Conservation (phyloP, 192 early-diverging fungal genomes). For the Lobosporangium transversale region DNA sequence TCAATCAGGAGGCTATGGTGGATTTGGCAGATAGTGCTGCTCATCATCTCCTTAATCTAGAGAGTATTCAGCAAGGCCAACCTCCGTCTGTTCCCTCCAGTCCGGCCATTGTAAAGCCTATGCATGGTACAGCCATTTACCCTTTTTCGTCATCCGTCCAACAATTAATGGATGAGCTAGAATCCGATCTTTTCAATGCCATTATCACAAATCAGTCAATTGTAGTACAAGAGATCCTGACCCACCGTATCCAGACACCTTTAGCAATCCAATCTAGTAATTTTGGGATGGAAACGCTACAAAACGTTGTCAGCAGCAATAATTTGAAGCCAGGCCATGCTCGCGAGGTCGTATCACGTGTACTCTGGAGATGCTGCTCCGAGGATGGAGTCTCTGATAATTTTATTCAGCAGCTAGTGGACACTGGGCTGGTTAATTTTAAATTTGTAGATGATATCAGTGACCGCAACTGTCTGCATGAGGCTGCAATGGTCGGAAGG, state of each 20-base stretch:
- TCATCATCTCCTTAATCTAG: constrained; percentile 80
- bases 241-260: constrained; percentile 52
- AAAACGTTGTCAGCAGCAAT: constrained; percentile 2
- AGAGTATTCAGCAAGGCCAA: constrained; percentile 63
- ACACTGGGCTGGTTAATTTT: constrained; percentile 73
- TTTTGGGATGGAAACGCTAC: constrained; percentile 1
- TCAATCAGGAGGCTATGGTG: constrained; percentile 92
- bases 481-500: constrained; percentile 84
- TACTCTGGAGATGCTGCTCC: constrained; percentile 78
- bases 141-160: constrained; percentile 40
- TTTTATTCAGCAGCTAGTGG: constrained; percentile 69
- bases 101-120: constrained; percentile 21
- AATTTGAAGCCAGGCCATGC: constrained; percentile 55
- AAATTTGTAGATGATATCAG: constrained; percentile 94
- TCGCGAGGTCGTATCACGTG: constrained; percentile 68
- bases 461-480: constrained; percentile 89
- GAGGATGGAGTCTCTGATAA: constrained; percentile 55
- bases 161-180: constrained; percentile 64
- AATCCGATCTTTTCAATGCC: constrained; percentile 65
- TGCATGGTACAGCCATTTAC: not conserved
- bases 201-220: constrained; percentile 50
- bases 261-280: constrained; percentile 26
- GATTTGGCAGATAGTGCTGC: constrained; percentile 89
- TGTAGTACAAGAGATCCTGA: constrained; percentile 59
- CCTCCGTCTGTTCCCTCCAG: constrained; percentile 31